phyloP scores from a whole-genome alignment of 2,329 filamentous ascomycete genomes.

The Trichoderma endophyticum region DNA sequence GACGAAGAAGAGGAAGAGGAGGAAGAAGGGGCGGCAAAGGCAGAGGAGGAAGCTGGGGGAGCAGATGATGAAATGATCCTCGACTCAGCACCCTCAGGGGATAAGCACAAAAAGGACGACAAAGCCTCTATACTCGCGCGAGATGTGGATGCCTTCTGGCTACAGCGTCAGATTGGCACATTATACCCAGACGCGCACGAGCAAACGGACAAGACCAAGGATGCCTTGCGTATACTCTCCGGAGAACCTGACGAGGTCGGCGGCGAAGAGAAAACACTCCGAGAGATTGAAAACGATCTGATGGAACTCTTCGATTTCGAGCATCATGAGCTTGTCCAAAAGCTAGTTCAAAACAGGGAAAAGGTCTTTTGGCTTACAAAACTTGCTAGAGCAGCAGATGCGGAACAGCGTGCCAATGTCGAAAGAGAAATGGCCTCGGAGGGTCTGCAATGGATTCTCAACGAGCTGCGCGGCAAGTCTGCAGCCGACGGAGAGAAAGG shows the following conservation, averaged over 20 bases:
- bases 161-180: conserved; percentile 86
- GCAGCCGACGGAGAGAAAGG: conserved; percentile 57
- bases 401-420: conserved; percentile 69
- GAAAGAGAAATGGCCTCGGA: conserved; percentile 90
- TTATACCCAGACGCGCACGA: conserved; percentile 89
- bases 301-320: conserved; percentile 99
- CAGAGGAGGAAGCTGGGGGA: conserved; percentile 52
- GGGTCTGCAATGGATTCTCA: conserved; percentile 80
- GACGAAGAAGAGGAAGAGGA: conserved; percentile 68
- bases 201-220: conserved; percentile 87
- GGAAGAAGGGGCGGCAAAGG: conserved; percentile 54
- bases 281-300: conserved; percentile 95
- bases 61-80: conserved; percentile 83
- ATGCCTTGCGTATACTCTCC: conserved; percentile 78
- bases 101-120: conserved; percentile 48
- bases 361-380: conserved; percentile 94
- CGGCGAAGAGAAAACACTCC: conserved; percentile 77
- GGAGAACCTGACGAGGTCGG: conserved; percentile 67
- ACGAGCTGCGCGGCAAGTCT: conserved; percentile 78
- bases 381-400: conserved; percentile 77
- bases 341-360: conserved; percentile 86
- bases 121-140: conserved; percentile 70
- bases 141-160: conserved; percentile 96
- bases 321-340: conserved; percentile 86
- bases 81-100: conserved; percentile 57